Conservation (phyloP, 257 asterid genomes). For the Solanum dulcamara region DNA sequence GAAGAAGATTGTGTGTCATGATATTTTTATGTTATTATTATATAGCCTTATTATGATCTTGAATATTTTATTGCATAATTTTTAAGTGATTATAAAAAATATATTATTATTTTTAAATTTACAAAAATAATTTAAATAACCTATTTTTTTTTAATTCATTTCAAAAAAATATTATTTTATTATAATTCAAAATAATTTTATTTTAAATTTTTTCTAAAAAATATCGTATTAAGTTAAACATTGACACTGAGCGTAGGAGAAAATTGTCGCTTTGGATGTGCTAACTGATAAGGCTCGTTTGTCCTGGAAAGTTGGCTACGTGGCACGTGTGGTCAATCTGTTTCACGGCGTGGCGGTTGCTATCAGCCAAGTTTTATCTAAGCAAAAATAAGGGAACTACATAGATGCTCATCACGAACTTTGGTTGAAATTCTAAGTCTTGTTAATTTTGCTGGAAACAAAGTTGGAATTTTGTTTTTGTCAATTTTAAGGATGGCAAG, state of each 20-base stretch:
- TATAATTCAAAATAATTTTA: no score
- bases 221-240: no score
- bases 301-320: background rate
- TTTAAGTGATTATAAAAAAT: background rate
- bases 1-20: background rate
- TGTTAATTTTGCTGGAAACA: background rate
- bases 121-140: no score
- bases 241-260: background rate
- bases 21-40: background rate
- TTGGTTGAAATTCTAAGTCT: background rate
- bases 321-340: constrained; percentile 1
- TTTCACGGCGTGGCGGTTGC: constrained; percentile 3
- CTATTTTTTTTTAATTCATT: no score
- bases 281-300: constrained; percentile 3
- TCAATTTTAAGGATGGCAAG: constrained; percentile 11
- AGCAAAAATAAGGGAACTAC: background rate
- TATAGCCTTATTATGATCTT: background rate
- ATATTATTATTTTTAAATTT: background rate
- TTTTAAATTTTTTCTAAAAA: no score
- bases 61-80: background rate
- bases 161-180: no score
- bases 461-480: background rate
- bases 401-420: background rate
- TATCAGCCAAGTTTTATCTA: background rate
- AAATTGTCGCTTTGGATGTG: background rate